Evolutionary conservation across 2,329 filamentous ascomycete genomes (phyloP).

Genomic region (Aspergillus sp.): DNA sequence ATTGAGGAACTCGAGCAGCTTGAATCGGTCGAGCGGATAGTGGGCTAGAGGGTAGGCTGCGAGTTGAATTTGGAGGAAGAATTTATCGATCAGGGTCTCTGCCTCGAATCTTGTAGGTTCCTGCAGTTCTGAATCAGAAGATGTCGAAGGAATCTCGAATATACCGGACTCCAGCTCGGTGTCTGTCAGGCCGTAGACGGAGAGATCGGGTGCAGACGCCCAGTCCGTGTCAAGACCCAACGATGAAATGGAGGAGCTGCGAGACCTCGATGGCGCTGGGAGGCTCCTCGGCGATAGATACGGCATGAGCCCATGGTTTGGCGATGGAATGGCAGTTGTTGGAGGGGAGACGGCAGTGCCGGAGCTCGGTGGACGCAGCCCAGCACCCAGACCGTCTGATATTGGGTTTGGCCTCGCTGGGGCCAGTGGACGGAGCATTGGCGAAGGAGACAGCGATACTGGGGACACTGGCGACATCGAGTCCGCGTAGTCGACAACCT

Average conservation of each 20-base stretch:
- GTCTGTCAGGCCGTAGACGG: background rate
- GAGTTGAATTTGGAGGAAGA: background rate
- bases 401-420: background rate
- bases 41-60: background rate
- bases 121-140: background rate
- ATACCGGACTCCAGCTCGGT: background rate
- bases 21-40: conserved; percentile 4
- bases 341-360: conserved; percentile 8
- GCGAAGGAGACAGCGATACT: background rate
- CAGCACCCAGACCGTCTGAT: background rate
- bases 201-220: background rate
- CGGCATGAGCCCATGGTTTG: background rate
- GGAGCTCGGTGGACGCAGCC: background rate
- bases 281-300: conserved; percentile 6
- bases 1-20: conserved; percentile 7
- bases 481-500: conserved; percentile 13
- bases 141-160: background rate
- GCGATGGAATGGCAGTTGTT: conserved; percentile 8
- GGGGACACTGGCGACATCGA: background rate
- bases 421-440: background rate
- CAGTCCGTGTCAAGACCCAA: conserved; percentile 8
- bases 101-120: conserved; percentile 7
- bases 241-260: conserved; percentile 14
- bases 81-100: conserved; percentile 11
- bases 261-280: conserved; percentile 1